These are phyloP conservation scores for Sporopachydermia lactativora DNA, from an alignment of 805 yeast species.

Conservation along the genomic window DNA sequence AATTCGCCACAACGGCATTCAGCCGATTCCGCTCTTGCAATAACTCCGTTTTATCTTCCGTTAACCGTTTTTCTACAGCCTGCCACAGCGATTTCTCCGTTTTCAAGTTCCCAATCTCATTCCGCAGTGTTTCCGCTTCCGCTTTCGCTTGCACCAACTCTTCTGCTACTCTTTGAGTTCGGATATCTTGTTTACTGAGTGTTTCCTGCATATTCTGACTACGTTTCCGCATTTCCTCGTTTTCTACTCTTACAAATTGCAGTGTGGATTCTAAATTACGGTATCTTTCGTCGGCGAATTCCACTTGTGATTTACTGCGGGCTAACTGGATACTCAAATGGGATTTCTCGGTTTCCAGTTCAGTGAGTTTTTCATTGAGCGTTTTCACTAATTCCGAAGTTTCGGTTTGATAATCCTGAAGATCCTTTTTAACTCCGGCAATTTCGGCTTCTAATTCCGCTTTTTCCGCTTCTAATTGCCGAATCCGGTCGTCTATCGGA, in stretches of 20 bases:
- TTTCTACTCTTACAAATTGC: constrained; percentile 30
- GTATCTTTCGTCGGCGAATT: constrained; percentile 38
- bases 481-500: constrained; percentile 10
- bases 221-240: constrained; percentile 27
- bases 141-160: constrained; percentile 43
- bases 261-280: constrained; percentile 26
- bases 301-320: constrained; percentile 37
- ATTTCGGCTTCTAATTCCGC: constrained; percentile 15
- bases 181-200: constrained; percentile 32
- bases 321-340: constrained; percentile 36
- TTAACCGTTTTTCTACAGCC: constrained; percentile 33
- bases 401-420: constrained; percentile 27
- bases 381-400: constrained; percentile 28
- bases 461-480: constrained; percentile 16
- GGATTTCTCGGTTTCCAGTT: constrained; percentile 27
- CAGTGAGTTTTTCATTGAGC: constrained; percentile 33
- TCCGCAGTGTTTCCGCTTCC: constrained; percentile 26
- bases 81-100: constrained; percentile 42
- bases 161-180: constrained; percentile 32
- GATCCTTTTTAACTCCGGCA: constrained; percentile 15
- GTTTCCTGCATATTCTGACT: constrained; percentile 27
- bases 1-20: constrained; percentile 38
- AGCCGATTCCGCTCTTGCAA: constrained; percentile 45
- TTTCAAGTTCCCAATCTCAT: constrained; percentile 32
- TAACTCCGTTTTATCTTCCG: constrained; percentile 36